Conservation (phyloP, 2,329 filamentous ascomycete species). For the Arthrobotrys conoides region DNA sequence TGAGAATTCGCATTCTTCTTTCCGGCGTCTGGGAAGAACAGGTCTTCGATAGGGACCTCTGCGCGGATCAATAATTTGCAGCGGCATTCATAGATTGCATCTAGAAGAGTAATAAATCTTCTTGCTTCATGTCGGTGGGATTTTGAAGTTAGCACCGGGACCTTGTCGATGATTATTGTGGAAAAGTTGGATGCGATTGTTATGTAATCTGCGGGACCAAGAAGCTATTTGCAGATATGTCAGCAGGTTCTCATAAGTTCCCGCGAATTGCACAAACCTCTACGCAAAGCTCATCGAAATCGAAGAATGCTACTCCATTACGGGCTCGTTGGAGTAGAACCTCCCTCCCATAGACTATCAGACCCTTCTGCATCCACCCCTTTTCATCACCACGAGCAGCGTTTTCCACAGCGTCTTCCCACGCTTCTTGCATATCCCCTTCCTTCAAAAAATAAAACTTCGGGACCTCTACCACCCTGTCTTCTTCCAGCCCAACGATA, state of each 20-base stretch:
- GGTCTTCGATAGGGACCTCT: conserved; percentile 76
- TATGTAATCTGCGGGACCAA: conserved; percentile 87
- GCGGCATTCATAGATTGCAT: conserved; percentile 84
- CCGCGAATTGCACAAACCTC: conserved; percentile 14
- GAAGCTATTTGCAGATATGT: conserved; percentile 66
- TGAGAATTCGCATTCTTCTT: conserved; percentile 62
- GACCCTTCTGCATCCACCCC: conserved; percentile 68
- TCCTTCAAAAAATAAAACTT: conserved; percentile 49
- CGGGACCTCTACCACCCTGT: conserved; percentile 59
- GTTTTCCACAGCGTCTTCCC: conserved; percentile 33
- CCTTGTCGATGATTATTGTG: conserved; percentile 79
- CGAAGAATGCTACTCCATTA: conserved; percentile 75
- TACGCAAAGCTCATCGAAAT: conserved; percentile 77
- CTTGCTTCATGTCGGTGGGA: conserved; percentile 83
- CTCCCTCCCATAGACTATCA: conserved; percentile 76
- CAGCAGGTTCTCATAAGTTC: background rate
- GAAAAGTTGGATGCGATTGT: conserved; percentile 84
- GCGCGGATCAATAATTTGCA: conserved; percentile 82
- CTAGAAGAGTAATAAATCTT: conserved; percentile 83
- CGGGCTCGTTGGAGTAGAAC: conserved; percentile 74
- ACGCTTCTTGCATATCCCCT: conserved; percentile 49
- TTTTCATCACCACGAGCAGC: background rate
- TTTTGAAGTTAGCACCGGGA: conserved; percentile 77
- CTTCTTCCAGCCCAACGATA: conserved; percentile 16
- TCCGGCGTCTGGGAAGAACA: conserved; percentile 80